A percentile compares a stretch with the other conserved stretches of the same genome.
phyloP scores from a whole-genome alignment of 2,329 filamentous ascomycete genomes.

The Phoma sp. region DNA sequence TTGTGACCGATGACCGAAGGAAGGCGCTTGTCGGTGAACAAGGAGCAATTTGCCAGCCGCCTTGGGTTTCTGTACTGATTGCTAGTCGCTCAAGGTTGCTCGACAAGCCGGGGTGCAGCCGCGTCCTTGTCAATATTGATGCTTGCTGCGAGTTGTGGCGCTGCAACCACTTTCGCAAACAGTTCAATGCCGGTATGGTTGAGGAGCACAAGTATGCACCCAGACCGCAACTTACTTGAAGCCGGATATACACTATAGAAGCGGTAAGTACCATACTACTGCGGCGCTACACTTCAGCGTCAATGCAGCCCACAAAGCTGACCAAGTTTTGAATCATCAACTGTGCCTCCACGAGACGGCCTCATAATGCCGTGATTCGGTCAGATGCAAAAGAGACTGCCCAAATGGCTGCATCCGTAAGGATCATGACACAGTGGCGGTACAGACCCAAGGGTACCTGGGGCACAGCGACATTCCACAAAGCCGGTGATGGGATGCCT shows the following conservation, averaged over 20 bases:
- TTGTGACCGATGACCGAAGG: conserved; percentile 5
- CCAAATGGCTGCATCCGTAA: conserved; percentile 35
- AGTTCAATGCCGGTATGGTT: neutral
- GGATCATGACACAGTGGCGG: conserved; percentile 39
- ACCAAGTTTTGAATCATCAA: conserved; percentile 5
- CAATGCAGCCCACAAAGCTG: conserved; percentile 9
- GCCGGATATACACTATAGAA: conserved; percentile 4
- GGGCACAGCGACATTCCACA: conserved; percentile 34
- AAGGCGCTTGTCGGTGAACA: conserved; percentile 5
- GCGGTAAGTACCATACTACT: conserved; percentile 2
- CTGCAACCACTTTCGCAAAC: neutral
- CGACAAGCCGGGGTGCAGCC: neutral
- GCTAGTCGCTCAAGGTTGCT: neutral
- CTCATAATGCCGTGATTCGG: conserved; percentile 29
- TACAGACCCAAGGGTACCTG: conserved; percentile 27
- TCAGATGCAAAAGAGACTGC: conserved; percentile 23
- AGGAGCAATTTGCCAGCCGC: conserved; percentile 4
- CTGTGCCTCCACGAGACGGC: conserved; percentile 5
- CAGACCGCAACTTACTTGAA: neutral
- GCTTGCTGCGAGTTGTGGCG: neutral
- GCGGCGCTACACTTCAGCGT: conserved; percentile 10
- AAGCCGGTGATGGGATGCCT: conserved; percentile 36
- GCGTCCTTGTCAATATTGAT: neutral
- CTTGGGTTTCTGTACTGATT: neutral
- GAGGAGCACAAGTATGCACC: neutral